Conservation (phyloP, 257 asterid genomes). For the Cordia subcordata region DNA sequence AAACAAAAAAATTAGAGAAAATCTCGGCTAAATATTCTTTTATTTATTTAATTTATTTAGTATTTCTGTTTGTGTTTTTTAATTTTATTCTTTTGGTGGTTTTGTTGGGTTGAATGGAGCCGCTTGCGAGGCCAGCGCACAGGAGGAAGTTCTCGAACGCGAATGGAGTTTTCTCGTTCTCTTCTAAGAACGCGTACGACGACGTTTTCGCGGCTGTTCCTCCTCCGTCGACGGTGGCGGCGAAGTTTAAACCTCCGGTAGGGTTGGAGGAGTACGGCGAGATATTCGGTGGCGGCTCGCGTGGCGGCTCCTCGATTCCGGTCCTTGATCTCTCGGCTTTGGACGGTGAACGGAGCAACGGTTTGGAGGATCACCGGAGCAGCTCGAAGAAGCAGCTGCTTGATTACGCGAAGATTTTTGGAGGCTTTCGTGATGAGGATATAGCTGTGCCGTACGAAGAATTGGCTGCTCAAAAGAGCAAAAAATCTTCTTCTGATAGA, state of each 20-base stretch:
- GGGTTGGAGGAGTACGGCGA: conserved; percentile 52
- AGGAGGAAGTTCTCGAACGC: conserved; percentile 44
- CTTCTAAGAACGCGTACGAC: conserved; percentile 67
- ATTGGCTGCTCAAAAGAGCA: conserved; percentile 19
- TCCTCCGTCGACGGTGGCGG: conserved; percentile 8
- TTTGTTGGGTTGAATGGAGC: conserved; percentile 44
- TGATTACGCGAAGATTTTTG: conserved; percentile 72
- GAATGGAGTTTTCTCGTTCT: conserved; percentile 28
- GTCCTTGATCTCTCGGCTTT: conserved; percentile 67
- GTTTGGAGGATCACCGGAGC: conserved; percentile 32
- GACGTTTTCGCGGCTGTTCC: conserved; percentile 44
- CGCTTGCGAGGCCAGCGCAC: conserved; percentile 60
- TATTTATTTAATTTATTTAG: not conserved
- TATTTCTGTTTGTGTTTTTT: not conserved
- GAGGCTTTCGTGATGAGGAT: conserved; percentile 50
- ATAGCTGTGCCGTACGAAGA: conserved; percentile 52
- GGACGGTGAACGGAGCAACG: conserved; percentile 31
- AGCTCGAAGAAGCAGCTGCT: conserved; percentile 29
- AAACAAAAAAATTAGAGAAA: no score
- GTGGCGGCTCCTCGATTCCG: conserved; percentile 57
- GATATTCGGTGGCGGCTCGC: conserved; percentile 52
- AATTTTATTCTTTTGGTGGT: conserved; percentile 5
- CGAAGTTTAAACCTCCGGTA: conserved; percentile 6
- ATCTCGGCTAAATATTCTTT: not conserved
- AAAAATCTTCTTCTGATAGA: conserved; percentile 1